phyloP scores from a whole-genome alignment of 306 rosid species.

The Sphenostylis stenocarpa region DNA sequence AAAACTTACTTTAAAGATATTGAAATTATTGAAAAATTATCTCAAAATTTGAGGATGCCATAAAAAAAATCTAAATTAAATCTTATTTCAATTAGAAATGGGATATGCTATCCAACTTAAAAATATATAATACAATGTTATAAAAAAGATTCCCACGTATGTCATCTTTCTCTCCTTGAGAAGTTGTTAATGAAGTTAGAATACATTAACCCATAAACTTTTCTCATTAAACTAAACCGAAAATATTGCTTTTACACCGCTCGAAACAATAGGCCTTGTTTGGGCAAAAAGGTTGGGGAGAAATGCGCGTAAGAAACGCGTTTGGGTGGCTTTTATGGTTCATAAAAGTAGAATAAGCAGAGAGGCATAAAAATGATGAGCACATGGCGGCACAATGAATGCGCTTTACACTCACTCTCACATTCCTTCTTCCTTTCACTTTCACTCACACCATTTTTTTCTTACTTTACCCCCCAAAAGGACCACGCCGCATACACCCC shows the following conservation, averaged over 20 bases:
- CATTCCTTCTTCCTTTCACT: no score
- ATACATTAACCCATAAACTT: neutral
- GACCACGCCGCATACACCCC: neutral
- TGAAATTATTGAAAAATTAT: no score
- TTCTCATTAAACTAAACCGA: neutral
- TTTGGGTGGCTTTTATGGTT: neutral
- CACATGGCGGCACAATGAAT: slow-evolving; percentile 59
- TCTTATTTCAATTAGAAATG: no score
- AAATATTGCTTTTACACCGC: neutral
- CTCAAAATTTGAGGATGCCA: no score
- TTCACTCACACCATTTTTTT: no score
- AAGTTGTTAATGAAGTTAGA: neutral
- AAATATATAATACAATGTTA: no score
- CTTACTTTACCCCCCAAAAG: neutral
- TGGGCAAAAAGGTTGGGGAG: neutral
- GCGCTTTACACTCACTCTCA: no score
- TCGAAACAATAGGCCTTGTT: neutral
- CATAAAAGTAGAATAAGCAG: neutral
- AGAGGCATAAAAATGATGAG: neutral
- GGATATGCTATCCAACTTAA: no score
- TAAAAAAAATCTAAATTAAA: no score
- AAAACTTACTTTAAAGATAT: no score
- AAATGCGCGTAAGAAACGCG: slow-evolving; percentile 4
- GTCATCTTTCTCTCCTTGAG: no score
- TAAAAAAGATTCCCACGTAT: no score